Base-by-base conservation (phyloP, 176 grass and related monocot genomes). In the Avena atlantica region DNA sequence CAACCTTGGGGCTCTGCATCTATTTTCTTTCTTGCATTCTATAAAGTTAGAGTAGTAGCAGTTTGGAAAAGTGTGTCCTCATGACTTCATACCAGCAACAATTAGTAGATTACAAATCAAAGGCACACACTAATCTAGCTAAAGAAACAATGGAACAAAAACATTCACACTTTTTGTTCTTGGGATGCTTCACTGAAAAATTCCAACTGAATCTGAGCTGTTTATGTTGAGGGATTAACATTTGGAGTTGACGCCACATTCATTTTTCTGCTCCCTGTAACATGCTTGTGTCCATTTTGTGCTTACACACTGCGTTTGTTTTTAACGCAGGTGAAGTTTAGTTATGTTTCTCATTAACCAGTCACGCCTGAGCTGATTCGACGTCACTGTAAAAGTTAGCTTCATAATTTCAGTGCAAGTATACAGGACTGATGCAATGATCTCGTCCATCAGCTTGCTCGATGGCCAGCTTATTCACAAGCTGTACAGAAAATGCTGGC, bases 341-440 rank as follows among this genome's bases (percentile, higher is more conserved):
- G 48, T 16, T 59, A 61, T 52, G 69, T 2, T 80, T 68, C 37
- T 66, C 59, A 24, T 48, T 80, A 76, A 78, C 57, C 84, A 25
- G 34, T 12, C 53, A 9, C 62, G 12, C 23, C 5, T 75, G 81
- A 70, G 9, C 50, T 80, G 51, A 91, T 76, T 71, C 7, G 3
- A 44, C 40, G 34, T 88, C 61, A 56, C 15, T 52, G 25, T 4
- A 0, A 24, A 81, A 15, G 19, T 40, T 5, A 40, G 4, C 24
- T 65, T 74, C 36, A 29, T 3, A 76, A 49, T 49, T 86, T 60
- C 68, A 64, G 74, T 12, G 56, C n/a, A 63, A 90, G 79, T 74
- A 37, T 85, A 84, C 57, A 67, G 27, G 61, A 44, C 68, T 17
- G 9, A 55, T 55, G 62, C 84, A 81, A 88, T 91, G 89, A 81